Evolutionary conservation across 2,329 filamentous ascomycete species (phyloP).

Genomic region (Chaetomium olivaceum): DNA sequence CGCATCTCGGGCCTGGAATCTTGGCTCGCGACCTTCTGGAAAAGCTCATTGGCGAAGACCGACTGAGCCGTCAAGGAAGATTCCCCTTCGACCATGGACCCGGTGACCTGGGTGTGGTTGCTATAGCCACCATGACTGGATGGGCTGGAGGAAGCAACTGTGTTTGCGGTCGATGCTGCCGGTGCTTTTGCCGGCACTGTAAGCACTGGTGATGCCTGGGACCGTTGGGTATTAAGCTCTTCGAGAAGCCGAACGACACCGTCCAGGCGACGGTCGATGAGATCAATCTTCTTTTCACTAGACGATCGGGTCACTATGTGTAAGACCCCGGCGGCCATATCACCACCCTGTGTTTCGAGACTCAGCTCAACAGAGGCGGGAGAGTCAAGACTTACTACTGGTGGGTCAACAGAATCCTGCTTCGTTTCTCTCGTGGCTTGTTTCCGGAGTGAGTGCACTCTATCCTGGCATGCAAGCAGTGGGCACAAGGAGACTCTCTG

Average conservation of each 20-base stretch:
- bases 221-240: constrained; percentile 35
- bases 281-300: constrained; percentile 44
- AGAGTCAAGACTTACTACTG: constrained; percentile 39
- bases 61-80: constrained; percentile 50
- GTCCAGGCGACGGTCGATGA: constrained; percentile 41
- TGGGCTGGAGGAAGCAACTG: constrained; percentile 24
- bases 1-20: constrained; percentile 38
- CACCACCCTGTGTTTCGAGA: not conserved
- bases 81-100: constrained; percentile 45
- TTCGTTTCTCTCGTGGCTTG: constrained; percentile 41
- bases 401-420: constrained; percentile 41
- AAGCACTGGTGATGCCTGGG: not conserved
- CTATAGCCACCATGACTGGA: constrained; percentile 24
- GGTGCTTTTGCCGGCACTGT: not conserved
- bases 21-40: constrained; percentile 41
- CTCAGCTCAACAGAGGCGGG: not conserved
- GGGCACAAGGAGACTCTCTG: constrained; percentile 41
- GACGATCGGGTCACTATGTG: not conserved
- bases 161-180: not conserved
- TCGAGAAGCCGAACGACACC: constrained; percentile 39
- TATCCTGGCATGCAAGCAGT: constrained; percentile 42
- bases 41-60: constrained; percentile 49
- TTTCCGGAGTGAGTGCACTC: constrained; percentile 40
- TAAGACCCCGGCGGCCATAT: not conserved
- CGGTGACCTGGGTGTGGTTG: constrained; percentile 29